phyloP scores from a whole-genome alignment of 345 rosid genomes.

The Nasturtium officinale region DNA sequence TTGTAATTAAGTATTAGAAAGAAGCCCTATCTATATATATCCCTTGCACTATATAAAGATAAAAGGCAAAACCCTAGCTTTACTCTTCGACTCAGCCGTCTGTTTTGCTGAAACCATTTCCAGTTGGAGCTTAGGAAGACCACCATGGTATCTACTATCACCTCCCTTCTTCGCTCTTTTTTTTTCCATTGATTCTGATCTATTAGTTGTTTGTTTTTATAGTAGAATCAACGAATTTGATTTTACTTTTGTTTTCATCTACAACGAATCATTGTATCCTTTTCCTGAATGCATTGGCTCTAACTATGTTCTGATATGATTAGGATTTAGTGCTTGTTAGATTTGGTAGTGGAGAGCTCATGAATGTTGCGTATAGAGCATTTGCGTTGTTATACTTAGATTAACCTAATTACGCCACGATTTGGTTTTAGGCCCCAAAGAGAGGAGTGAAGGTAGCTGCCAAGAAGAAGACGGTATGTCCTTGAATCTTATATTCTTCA shows the following conservation, averaged over 20 bases:
- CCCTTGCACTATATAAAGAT: constrained; percentile 6
- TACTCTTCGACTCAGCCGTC: constrained; percentile 35
- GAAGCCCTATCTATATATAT: constrained; percentile 31
- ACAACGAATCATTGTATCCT: neutral
- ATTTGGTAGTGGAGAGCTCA: neutral
- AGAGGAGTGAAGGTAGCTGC: constrained; percentile 52
- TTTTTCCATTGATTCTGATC: neutral
- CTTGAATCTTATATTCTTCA: neutral
- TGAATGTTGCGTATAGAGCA: neutral
- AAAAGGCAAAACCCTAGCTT: constrained; percentile 21
- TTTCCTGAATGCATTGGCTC: neutral
- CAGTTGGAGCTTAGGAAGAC: constrained; percentile 10
- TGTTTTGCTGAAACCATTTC: constrained; percentile 27
- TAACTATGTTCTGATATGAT: neutral
- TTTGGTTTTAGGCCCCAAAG: constrained; percentile 54
- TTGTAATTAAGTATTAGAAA: neutral
- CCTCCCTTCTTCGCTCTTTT: neutral
- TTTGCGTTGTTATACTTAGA: neutral
- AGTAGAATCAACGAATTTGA: neutral
- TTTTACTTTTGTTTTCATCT: neutral
- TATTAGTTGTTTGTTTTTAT: neutral
- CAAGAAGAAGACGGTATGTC: constrained; percentile 58
- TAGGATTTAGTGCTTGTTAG: constrained; percentile 16
- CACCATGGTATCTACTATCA: constrained; percentile 24
- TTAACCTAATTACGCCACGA: neutral